Conservation (phyloP, 345 rosid species). For the Pistacia atlantica region DNA sequence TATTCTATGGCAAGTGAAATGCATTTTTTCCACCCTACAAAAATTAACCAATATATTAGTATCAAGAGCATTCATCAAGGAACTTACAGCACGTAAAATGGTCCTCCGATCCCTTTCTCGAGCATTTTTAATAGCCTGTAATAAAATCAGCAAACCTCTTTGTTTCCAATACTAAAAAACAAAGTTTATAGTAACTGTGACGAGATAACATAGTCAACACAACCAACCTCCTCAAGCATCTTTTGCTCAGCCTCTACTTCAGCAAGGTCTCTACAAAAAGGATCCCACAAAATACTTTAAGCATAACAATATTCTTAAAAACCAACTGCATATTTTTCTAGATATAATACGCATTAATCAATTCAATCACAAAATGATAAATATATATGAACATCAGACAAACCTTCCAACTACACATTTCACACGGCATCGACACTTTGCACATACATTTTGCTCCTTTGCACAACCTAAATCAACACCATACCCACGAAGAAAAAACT, state of each 20-base stretch:
- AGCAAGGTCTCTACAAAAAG: conserved; percentile 52
- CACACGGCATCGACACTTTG: conserved; percentile 74
- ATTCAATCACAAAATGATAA: not conserved
- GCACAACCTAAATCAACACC: conserved; percentile 70
- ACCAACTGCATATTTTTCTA: not conserved
- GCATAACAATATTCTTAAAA: not conserved
- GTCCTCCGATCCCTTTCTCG: conserved; percentile 91
- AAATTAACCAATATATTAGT: not conserved
- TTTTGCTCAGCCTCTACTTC: conserved; percentile 89
- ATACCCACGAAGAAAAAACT: not conserved
- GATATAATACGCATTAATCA: not conserved
- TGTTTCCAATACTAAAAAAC: conserved; percentile 6
- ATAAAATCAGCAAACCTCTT: conserved; percentile 12
- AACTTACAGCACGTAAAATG: conserved; percentile 78
- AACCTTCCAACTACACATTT: conserved; percentile 73
- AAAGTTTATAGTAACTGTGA: not conserved
- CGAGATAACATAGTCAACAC: not conserved
- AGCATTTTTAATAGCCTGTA: conserved; percentile 89
- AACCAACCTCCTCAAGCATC: conserved; percentile 70
- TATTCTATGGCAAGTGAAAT: not conserved
- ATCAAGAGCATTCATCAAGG: not conserved
- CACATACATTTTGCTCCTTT: conserved; percentile 86
- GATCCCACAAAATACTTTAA: conserved; percentile 7
- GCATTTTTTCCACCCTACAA: not conserved
- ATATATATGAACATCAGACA: not conserved